Evolutionary conservation across 2,329 filamentous ascomycete genomes (phyloP), one percentile per base, ranked within the genome.

Genomic region (Teratosphaeria pseudoeucalypti): DNA sequence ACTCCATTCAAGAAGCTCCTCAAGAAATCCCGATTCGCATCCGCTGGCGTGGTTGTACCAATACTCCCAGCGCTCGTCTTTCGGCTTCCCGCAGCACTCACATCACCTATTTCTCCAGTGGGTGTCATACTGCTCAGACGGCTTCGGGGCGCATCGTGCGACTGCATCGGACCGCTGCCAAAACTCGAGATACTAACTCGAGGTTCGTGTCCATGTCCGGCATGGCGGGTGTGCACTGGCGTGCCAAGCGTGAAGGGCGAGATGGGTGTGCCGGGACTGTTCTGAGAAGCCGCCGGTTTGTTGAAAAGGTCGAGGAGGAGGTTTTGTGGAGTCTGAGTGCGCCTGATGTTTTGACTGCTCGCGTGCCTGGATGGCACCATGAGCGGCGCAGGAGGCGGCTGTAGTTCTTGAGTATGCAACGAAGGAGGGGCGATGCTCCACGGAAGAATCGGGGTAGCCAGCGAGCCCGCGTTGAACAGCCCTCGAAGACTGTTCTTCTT

Each of bases 1-100:
- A 74, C 70, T 1, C 70, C 71, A 62, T 73, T 72, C 23, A 74
- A 60, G 58, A 70, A 74, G 39, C 65, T 69, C 61, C 73, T 60
- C 62, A 74, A 62, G 52, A 74, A 71, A 43, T 67, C 70, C 62
- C 71, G 73, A 10, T 72, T 73, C 11, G 66, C 66, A 61, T 73
- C 69, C 16, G 67, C 66, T 7, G 70, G 67, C 34, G 70, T 69
- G 27, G 61, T 68, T 14, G 54, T 57, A 7, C 57, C 64, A 49
- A 58, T 64, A 16, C 66, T 56, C 0, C 55, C 60, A 6, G 19
- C 52, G 43, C 58, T 58, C 11, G 53, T 52, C 37, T 60, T 60
- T 56, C 59, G 55, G n/a, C 56, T 57, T 32, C 19, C 53, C 49
- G 39, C 55, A 23, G 32, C 19, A 10, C 16, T 54, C 19, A n/a